These are phyloP conservation scores for Madurella fahalii DNA, from an alignment of 2,329 filamentous ascomycete species.

Conservation along the genomic window DNA sequence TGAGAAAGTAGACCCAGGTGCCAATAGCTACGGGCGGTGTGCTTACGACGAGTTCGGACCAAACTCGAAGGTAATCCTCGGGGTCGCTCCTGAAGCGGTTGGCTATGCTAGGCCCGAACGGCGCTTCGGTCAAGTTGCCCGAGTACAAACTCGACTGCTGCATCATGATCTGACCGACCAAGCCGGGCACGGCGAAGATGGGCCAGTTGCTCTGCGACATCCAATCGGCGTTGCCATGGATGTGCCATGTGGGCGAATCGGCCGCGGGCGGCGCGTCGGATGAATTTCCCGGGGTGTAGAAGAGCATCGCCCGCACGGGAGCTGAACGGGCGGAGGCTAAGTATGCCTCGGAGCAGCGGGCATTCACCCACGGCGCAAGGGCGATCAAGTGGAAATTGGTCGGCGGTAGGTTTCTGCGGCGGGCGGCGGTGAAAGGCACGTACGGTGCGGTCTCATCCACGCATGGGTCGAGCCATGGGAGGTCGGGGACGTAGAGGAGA, in stretches of 20 bases:
- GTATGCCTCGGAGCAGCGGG: constrained; percentile 69
- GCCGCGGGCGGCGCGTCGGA: constrained; percentile 61
- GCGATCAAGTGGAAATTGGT: constrained; percentile 72
- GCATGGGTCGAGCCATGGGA: constrained; percentile 58
- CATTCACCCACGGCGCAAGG: constrained; percentile 79
- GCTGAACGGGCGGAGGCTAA: constrained; percentile 57
- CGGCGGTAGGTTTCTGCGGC: constrained; percentile 62
- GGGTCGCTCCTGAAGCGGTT: constrained; percentile 51
- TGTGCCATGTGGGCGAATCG: constrained; percentile 63
- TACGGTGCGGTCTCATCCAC: constrained; percentile 57
- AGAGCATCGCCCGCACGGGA: constrained; percentile 59
- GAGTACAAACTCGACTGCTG: constrained; percentile 70
- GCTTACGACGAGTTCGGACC: constrained; percentile 49
- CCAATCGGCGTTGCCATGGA: constrained; percentile 70
- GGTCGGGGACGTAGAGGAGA: constrained; percentile 78
- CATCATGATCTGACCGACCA: constrained; percentile 65
- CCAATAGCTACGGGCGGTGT: constrained; percentile 56
- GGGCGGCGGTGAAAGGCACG: constrained; percentile 72
- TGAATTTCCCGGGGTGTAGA: constrained; percentile 56
- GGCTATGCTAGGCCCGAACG: constrained; percentile 54
- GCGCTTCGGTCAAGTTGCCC: constrained; percentile 62
- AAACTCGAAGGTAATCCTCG: constrained; percentile 58
- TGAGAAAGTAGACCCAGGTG: constrained; percentile 75
- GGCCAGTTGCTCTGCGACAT: constrained; percentile 67
- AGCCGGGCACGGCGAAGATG: constrained; percentile 74